phyloP scores from a whole-genome alignment of 371 early-diverging fungal genomes.

The Mortierella sp. region DNA sequence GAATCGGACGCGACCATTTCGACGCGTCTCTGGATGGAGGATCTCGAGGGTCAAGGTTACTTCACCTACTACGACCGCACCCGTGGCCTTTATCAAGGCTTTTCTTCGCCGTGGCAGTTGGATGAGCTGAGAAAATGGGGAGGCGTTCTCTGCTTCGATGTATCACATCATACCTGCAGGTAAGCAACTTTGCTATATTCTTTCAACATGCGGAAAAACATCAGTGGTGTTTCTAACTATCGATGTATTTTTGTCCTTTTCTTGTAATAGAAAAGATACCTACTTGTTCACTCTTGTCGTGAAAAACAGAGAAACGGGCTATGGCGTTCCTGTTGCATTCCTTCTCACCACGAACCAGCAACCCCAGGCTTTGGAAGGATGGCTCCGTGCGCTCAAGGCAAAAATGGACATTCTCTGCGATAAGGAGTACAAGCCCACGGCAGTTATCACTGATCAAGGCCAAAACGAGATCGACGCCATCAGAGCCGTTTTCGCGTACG shows the following conservation, averaged over 20 bases:
- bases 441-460: slow-evolving; percentile 19
- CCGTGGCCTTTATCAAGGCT: background rate
- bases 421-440: slow-evolving; percentile 1
- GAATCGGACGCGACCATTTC: background rate
- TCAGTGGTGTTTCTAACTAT: background rate
- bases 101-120: slow-evolving; percentile 10
- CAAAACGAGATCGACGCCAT: slow-evolving; percentile 10
- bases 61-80: background rate
- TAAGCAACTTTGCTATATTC: background rate
- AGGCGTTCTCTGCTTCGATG: slow-evolving; percentile 8
- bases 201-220: background rate
- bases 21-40: slow-evolving; percentile 6
- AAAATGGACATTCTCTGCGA: background rate
- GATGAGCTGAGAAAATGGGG: slow-evolving; percentile 6
- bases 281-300: slow-evolving; percentile 8
- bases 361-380: background rate
- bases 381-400: background rate
- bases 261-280: background rate
- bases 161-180: slow-evolving; percentile 3
- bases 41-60: background rate
- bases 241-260: background rate
- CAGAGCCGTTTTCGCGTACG: background rate
- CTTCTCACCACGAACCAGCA: background rate
- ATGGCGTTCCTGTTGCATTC: slow-evolving; percentile 10
- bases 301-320: slow-evolving; percentile 4